phyloP scores from a whole-genome alignment of 2,329 filamentous ascomycete species.

The Fusarium haematococcum region DNA sequence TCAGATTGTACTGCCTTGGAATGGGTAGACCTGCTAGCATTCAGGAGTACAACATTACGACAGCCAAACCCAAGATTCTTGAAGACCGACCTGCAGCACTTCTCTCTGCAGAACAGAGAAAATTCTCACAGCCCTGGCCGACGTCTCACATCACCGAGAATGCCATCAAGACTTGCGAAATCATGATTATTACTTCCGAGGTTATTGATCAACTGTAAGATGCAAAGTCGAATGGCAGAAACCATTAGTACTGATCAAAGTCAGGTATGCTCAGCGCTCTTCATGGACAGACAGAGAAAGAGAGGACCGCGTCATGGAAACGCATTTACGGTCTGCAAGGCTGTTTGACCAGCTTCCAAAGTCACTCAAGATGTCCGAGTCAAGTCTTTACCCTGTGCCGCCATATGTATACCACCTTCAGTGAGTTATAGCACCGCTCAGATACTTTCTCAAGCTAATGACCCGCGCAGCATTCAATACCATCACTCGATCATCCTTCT shows the following conservation, averaged over 20 bases:
- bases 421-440: not conserved
- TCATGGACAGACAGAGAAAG: not conserved
- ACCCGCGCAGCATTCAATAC: not conserved
- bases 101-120: not conserved
- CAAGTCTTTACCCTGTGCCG: not conserved
- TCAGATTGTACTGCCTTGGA: not conserved
- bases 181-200: slow-evolving; percentile 19
- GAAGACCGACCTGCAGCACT: not conserved
- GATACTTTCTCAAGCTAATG: not conserved
- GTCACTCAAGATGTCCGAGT: not conserved
- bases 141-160: slow-evolving; percentile 21
- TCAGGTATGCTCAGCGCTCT: not conserved
- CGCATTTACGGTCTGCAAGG: not conserved
- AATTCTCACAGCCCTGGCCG: slow-evolving; percentile 2
- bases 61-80: not conserved
- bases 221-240: too few relatives aligned
- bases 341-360: not conserved
- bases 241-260: not conserved
- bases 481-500: not conserved
- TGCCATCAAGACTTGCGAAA: slow-evolving; percentile 12
- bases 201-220: slow-evolving; percentile 18
- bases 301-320: not conserved
- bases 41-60: not conserved
- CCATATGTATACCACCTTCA: not conserved
- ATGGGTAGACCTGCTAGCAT: not conserved